Evolutionary conservation across 768 basidiomycete genomes (phyloP).

Genomic region (Cyathus striatus): DNA sequence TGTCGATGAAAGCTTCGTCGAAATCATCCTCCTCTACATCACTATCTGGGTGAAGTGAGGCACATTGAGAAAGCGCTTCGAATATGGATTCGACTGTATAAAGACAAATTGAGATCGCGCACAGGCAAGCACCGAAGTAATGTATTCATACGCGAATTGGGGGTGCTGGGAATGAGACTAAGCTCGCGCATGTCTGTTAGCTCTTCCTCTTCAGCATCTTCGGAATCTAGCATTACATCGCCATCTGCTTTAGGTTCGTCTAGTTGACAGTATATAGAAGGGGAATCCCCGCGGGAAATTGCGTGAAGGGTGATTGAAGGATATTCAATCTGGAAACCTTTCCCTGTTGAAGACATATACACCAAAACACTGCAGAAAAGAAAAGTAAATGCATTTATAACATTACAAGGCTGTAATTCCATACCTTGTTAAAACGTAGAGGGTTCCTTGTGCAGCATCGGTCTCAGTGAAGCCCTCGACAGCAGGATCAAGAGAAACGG

Average conservation of each 20-base stretch:
- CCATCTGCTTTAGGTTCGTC: slow-evolving; percentile 52
- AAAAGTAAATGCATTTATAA: slow-evolving; percentile 2
- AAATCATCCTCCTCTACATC: slow-evolving; percentile 44
- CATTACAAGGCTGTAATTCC: slow-evolving; percentile 7
- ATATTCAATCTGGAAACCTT: slow-evolving; percentile 83
- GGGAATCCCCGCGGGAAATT: slow-evolving; percentile 65
- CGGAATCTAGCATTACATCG: slow-evolving; percentile 19
- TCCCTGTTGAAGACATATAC: slow-evolving; percentile 66
- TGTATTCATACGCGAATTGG: slow-evolving; percentile 52
- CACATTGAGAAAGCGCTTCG: slow-evolving; percentile 80
- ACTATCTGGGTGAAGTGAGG: slow-evolving; percentile 78
- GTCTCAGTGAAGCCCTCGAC: slow-evolving; percentile 51
- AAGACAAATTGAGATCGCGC: slow-evolving; percentile 2
- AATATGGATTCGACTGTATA: slow-evolving; percentile 76
- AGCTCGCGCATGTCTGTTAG: slow-evolving; percentile 69
- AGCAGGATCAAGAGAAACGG: slow-evolving; percentile 64
- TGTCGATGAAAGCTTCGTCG: slow-evolving; percentile 54
- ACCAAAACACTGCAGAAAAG: slow-evolving; percentile 56
- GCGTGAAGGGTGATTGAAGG: slow-evolving; percentile 93
- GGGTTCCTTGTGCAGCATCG: slow-evolving; percentile 53
- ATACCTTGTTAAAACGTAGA: slow-evolving; percentile 87
- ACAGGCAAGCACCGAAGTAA: not conserved
- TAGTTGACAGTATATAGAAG: slow-evolving; percentile 90
- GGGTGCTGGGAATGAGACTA: slow-evolving; percentile 60
- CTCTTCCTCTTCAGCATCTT: slow-evolving; percentile 27